Base-by-base conservation (phyloP, 495 filamentous ascomycete species). In the Aspergillus cavernicola region DNA sequence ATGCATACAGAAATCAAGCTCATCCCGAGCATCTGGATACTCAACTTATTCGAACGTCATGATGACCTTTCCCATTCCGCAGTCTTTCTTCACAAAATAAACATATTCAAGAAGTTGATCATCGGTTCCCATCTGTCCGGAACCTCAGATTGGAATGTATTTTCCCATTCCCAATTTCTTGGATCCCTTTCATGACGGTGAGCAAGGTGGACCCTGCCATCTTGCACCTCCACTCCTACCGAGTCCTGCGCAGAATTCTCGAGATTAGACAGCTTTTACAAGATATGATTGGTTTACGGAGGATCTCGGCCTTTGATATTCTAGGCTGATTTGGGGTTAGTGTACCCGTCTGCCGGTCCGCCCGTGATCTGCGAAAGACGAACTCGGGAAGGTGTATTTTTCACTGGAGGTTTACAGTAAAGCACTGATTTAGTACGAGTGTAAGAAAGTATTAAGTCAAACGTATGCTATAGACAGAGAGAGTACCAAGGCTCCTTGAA, bases 321-420 rank as follows among this genome's bases (percentile, higher is more conserved):
- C 49, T 52, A 52, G n/a, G 11, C 41, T 29, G 1, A 4, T 28
- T 44, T 52, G 18, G 24, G 9, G 59, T 49, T 58, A 61, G 48
- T 53, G 63, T 69, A 66, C 63, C 66, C 59, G 64, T 52, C 60
- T 59, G 50, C 62, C 66, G 63, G 53, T 55, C 55, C 55, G 51
- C 47, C 55, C 59, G 51, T 57, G 55, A 61, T 61, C 59, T 40
- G 51, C 54, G 32, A 32, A 39, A 52, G 24, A 28, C 20, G 29
- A 55, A 41, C 28, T 45, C 36, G 13, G 33, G 37, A n/a, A 19
- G 18, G 35, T 20, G 22, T 24, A 35, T 6, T 19, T 31, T n/a
- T n/a, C n/a, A n/a, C n/a, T n/a, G n/a, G 19, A 16, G 44, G 36
- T 41, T 28, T 15, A 5, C 16, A 32, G 49, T 4, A 28, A 28